Percentiles rank a stretch among this genome's conserved stretches.
Evolutionary conservation across 1,284 basidiomycete species (phyloP).

Genomic region (Megacollybia platyphylla): DNA sequence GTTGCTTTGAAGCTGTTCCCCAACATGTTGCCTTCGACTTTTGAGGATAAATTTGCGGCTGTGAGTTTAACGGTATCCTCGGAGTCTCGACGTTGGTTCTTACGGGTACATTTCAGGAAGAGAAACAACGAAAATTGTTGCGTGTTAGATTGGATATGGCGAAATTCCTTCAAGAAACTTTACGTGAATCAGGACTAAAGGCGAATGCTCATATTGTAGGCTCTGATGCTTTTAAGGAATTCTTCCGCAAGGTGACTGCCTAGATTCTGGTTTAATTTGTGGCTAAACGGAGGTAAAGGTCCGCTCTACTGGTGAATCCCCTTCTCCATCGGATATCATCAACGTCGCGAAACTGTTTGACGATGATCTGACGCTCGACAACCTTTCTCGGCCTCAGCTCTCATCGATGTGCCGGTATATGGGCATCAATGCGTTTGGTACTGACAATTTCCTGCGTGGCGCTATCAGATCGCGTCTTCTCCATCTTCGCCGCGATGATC

Average conservation of each 20-base stretch:
- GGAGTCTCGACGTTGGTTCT: background rate
- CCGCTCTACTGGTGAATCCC: conserved; percentile 89
- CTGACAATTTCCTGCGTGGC: conserved; percentile 96
- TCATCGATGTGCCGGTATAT: conserved; percentile 97
- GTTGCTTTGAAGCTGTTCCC: conserved; percentile 97
- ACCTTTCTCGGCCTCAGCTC: conserved; percentile 92
- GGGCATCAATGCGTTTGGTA: conserved; percentile 97
- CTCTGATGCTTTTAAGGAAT: conserved; percentile 95
- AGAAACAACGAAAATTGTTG: conserved; percentile 93
- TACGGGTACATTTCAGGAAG: conserved; percentile 49
- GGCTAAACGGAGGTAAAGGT: conserved; percentile 33
- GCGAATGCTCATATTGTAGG: conserved; percentile 87
- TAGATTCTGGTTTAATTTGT: conserved; percentile 1
- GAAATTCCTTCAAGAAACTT: conserved; percentile 97
- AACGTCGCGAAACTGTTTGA: conserved; percentile 95
- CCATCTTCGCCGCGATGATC: conserved; percentile 85
- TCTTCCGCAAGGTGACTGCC: conserved; percentile 83
- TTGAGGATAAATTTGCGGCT: conserved; percentile 92
- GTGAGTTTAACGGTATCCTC: conserved; percentile 28
- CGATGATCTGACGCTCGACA: conserved; percentile 96
- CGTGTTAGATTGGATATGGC: conserved; percentile 97
- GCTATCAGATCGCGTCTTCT: conserved; percentile 81
- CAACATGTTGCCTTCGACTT: conserved; percentile 97
- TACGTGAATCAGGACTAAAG: conserved; percentile 87
- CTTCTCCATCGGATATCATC: conserved; percentile 81